Evolutionary conservation across 1,284 basidiomycete genomes (phyloP).

Genomic region (Melampsora americana): DNA sequence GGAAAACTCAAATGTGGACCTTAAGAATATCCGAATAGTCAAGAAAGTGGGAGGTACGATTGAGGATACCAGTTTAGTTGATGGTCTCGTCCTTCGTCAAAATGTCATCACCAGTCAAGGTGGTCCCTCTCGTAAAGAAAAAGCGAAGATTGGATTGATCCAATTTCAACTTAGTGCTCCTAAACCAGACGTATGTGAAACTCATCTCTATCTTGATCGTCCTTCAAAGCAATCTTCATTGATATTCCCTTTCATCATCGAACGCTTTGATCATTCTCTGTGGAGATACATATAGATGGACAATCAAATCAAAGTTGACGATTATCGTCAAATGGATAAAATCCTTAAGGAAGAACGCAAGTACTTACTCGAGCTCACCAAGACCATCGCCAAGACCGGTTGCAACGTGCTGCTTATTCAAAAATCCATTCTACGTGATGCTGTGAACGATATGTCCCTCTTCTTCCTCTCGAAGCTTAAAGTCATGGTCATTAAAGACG

Average conservation of each 20-base stretch:
- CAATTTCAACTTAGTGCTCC: constrained; percentile 98
- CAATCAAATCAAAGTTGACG: constrained; percentile 98
- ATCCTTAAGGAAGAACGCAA: constrained; percentile 98
- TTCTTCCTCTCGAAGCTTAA: constrained; percentile 97
- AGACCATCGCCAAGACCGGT: constrained; percentile 98
- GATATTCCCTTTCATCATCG: too few species aligned
- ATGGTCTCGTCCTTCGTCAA: constrained; percentile 94
- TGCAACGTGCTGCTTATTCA: constrained; percentile 99
- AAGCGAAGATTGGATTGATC: constrained; percentile 96
- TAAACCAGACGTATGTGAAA: constrained; percentile 91
- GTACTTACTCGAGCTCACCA: constrained; percentile 96
- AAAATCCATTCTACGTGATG: constrained; percentile 97
- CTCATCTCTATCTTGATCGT: too few species aligned
- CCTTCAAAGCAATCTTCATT: too few species aligned
- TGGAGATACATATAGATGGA: constrained; percentile 85
- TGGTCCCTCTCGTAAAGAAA: constrained; percentile 92
- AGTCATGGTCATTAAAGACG: constrained; percentile 94
- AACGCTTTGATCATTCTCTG: not conserved
- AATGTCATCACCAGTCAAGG: constrained; percentile 85
- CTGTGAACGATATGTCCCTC: constrained; percentile 96
- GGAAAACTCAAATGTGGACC: constrained; percentile 82
- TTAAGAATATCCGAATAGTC: constrained; percentile 91
- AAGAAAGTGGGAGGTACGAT: constrained; percentile 99
- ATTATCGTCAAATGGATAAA: constrained; percentile 99
- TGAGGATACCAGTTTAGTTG: constrained; percentile 95